Conservation (phyloP, 2,329 filamentous ascomycete genomes). For the Nigrograna mackinnonii region DNA sequence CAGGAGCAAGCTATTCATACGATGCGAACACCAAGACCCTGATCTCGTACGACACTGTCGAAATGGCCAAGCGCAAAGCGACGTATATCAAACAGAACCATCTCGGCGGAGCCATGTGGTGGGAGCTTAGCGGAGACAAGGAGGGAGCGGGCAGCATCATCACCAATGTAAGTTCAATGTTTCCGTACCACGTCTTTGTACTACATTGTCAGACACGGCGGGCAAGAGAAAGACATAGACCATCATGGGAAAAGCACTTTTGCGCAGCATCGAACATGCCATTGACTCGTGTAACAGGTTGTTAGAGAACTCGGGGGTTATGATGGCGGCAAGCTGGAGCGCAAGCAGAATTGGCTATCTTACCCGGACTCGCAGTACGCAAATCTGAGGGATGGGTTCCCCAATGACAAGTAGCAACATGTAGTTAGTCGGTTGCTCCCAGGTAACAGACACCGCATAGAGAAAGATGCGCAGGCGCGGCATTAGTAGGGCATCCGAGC, state of each 20-base stretch:
- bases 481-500: no score
- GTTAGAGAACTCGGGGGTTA: conserved; percentile 44
- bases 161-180: conserved; percentile 32
- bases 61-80: conserved; percentile 70
- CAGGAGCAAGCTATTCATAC: conserved; percentile 78
- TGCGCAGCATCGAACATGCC: no score
- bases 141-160: conserved; percentile 66
- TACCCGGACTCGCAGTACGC: conserved; percentile 60
- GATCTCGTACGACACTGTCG: conserved; percentile 75
- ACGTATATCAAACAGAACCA: conserved; percentile 67
- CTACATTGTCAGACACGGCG: conserved; percentile 6
- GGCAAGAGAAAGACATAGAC: conserved; percentile 5
- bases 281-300: no score
- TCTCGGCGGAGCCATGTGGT: conserved; percentile 95
- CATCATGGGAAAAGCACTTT: no score
- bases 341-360: conserved; percentile 45
- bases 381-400: conserved; percentile 53
- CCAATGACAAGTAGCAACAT: conserved; percentile 3
- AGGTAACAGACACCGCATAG: no score
- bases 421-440: no score
- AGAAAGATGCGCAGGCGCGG: no score
- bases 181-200: no score
- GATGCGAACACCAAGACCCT: conserved; percentile 65
- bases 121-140: conserved; percentile 84
- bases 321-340: conserved; percentile 49